phyloP scores from a whole-genome alignment of 805 yeast genomes.

The Ogataea methanolica region DNA sequence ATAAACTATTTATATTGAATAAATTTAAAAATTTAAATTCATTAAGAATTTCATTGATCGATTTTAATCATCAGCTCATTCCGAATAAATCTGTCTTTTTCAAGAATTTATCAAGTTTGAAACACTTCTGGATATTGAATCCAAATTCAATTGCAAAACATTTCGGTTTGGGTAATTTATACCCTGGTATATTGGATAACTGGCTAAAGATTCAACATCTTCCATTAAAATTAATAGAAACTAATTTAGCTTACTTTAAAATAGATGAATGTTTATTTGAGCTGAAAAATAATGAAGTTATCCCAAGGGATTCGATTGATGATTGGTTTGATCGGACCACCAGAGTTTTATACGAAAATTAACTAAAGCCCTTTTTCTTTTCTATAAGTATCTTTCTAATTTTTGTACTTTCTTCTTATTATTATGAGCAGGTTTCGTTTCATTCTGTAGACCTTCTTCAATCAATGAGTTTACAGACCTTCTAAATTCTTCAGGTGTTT shows the following conservation, averaged over 20 bases:
- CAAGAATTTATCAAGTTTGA: constrained; percentile 24
- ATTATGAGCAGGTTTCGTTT: not conserved
- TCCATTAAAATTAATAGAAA: constrained; percentile 35
- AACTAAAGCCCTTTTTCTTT: constrained; percentile 1
- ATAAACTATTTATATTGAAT: constrained; percentile 7
- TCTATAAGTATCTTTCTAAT: constrained; percentile 8
- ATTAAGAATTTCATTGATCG: constrained; percentile 34
- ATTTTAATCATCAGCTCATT: constrained; percentile 27
- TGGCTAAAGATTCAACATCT: constrained; percentile 55
- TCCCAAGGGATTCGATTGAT: constrained; percentile 43
- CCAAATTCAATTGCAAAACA: constrained; percentile 49
- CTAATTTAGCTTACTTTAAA: constrained; percentile 36
- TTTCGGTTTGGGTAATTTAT: constrained; percentile 49
- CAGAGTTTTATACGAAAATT: constrained; percentile 10
- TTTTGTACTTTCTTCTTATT: constrained; percentile 4
- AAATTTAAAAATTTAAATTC: constrained; percentile 28
- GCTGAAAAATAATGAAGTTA: constrained; percentile 20
- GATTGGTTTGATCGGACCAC: constrained; percentile 39
- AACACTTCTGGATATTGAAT: constrained; percentile 43
- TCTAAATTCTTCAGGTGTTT: not conserved
- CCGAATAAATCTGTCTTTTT: constrained; percentile 27
- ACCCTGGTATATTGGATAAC: constrained; percentile 51
- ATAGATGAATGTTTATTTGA: constrained; percentile 49
- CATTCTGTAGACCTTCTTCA: not conserved
- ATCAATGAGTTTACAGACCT: not conserved